Base-by-base conservation (phyloP, 1,284 basidiomycete species). In the Melampsora larici-populina region DNA sequence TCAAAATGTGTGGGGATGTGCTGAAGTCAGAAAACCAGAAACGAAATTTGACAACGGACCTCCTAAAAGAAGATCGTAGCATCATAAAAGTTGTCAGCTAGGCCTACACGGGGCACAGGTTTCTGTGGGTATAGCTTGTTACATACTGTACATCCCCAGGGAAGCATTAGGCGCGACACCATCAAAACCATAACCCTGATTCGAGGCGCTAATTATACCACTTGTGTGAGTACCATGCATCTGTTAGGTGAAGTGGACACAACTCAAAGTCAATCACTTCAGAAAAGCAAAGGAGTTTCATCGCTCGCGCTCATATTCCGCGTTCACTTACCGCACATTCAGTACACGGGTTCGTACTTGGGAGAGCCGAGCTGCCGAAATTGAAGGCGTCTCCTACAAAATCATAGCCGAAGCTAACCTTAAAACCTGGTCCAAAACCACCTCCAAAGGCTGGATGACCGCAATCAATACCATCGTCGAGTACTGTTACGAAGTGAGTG, bases 391-490 rank as follows among this genome's bases (percentile, higher is more conserved):
- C 69, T 9, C 26, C 31, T 29, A 88, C 87, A 58, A 88, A 86
- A 79, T 87, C 89, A 79, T 85, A 87, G 1, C 88, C 89, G 31
- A 88, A 87, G 63, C 87, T 85, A 77, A 89, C 84, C 82, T 90
- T 90, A 82, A 87, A 86, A 24, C 88, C 88, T 1, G 87, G 84
- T 7, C 89, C 90, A 79, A 90, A 87, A 48, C 86, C 89, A 13
- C 87, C 88, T 51, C 88, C 90, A 70, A 92, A 88, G 21, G 85
- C 84, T 13, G 89, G 88, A 80, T 90, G 88, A 1, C 86, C 89
- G 82, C 88, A 89, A 81, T 89, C 88, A 77, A 87, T 84, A 51
- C 83, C 83, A 21, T 48, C 51, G 26, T 71, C 69, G n/a, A 71
- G 49, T 5, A 60, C 40, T 43, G 11, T 4, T 13, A 3, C 3